phyloP scores from a whole-genome alignment of 345 rosid genomes.

The Lagerstroemia speciosa region DNA sequence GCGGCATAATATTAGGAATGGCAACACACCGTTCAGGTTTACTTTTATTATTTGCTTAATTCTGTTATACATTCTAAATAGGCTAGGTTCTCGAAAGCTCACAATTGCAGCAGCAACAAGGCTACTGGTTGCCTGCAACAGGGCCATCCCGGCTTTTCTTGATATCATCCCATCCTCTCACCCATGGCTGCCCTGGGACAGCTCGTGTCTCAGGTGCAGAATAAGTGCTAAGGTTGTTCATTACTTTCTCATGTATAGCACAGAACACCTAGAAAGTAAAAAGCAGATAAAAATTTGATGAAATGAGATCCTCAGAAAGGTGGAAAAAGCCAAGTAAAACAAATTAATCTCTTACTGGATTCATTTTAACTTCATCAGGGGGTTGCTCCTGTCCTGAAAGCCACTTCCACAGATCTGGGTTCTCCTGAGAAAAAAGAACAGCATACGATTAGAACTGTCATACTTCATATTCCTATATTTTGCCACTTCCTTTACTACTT shows the following conservation, averaged over 20 bases:
- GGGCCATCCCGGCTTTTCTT: conserved; percentile 46
- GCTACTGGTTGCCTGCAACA: conserved; percentile 49
- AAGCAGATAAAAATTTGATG: conserved; percentile 1
- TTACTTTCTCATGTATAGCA: conserved; percentile 53
- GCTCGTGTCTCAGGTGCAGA: conserved; percentile 53
- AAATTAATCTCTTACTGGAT: conserved; percentile 41
- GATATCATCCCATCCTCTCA: conserved; percentile 70
- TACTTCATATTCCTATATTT: neutral
- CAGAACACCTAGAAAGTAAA: conserved; percentile 46
- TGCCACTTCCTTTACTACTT: neutral
- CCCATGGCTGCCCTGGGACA: conserved; percentile 58
- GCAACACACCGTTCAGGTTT: neutral
- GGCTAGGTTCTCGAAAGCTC: neutral
- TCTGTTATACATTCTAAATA: neutral
- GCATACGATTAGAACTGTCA: neutral
- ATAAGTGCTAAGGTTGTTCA: conserved; percentile 51
- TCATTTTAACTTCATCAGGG: conserved; percentile 55
- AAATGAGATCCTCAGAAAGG: neutral
- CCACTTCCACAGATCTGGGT: conserved; percentile 98
- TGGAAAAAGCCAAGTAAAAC: neutral
- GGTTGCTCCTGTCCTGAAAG: conserved; percentile 80
- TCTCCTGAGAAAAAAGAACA: conserved; percentile 42
- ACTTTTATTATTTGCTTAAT: neutral
- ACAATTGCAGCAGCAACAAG: neutral
- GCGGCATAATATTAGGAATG: neutral